Evolutionary conservation across 2,329 filamentous ascomycete genomes (phyloP).

Genomic region (Albophoma yamanashiensis): DNA sequence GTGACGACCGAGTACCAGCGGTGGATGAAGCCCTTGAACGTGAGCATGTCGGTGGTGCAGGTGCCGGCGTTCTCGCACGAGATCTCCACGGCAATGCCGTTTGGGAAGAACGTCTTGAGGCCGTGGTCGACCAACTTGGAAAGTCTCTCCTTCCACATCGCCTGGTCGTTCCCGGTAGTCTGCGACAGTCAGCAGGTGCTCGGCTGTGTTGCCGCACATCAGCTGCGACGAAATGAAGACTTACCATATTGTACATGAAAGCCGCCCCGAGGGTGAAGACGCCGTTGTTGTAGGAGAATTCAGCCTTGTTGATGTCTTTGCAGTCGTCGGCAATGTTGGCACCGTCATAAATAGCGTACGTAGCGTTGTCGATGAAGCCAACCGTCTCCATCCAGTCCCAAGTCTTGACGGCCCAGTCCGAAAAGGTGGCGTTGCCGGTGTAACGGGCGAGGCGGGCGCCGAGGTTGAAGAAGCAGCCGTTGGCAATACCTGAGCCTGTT

Average conservation of each 20-base stretch:
- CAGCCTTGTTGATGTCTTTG: slow-evolving; percentile 40
- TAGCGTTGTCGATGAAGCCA: slow-evolving; percentile 46
- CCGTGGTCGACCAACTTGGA: slow-evolving; percentile 26
- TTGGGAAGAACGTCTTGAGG: slow-evolving; percentile 38
- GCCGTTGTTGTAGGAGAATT: slow-evolving; percentile 52
- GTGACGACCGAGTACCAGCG: slow-evolving; percentile 44
- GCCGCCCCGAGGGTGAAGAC: slow-evolving; percentile 48
- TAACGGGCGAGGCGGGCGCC: slow-evolving; percentile 62
- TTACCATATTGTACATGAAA: slow-evolving; percentile 51
- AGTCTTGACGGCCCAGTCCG: slow-evolving; percentile 49
- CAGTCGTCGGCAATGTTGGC: slow-evolving; percentile 41
- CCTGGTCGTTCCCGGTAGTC: slow-evolving; percentile 30
- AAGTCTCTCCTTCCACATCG: slow-evolving; percentile 40
- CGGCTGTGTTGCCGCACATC: neutral
- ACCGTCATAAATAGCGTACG: slow-evolving; percentile 52
- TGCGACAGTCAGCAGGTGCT: slow-evolving; percentile 10
- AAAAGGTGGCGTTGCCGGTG: slow-evolving; percentile 54
- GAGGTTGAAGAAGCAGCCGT: slow-evolving; percentile 53
- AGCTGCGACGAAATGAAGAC: slow-evolving; percentile 7
- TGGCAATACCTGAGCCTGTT: slow-evolving; percentile 23
- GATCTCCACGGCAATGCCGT: slow-evolving; percentile 47
- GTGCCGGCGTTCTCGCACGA: slow-evolving; percentile 44
- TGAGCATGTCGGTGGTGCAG: slow-evolving; percentile 53
- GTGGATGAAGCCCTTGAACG: slow-evolving; percentile 51
- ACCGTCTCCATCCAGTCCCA: slow-evolving; percentile 51